A percentile compares a stretch with the other conserved stretches of the same genome.
Conservation (phyloP, 2,329 filamentous ascomycete genomes). For the Colletotrichum plurivorum region DNA sequence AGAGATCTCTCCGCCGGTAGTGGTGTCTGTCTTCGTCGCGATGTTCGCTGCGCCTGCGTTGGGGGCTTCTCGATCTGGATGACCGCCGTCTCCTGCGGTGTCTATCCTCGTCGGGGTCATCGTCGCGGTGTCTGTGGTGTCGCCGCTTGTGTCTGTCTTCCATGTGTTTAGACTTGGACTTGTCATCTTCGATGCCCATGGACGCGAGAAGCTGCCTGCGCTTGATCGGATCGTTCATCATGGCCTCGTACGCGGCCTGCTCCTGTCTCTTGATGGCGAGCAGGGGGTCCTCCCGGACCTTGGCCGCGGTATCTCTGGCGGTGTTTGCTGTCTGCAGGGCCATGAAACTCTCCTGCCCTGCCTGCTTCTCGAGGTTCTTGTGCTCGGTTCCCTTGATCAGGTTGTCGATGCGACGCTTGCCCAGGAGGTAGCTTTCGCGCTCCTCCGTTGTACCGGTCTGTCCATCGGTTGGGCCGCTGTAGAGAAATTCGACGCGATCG, state of each 20-base stretch:
- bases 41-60: constrained; percentile 40
- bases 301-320: constrained; percentile 83
- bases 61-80: constrained; percentile 61
- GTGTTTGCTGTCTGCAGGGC: constrained; percentile 79
- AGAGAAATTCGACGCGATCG: constrained; percentile 98
- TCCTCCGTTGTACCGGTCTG: constrained; percentile 86
- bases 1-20: constrained; percentile 19
- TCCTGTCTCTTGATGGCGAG: constrained; percentile 95
- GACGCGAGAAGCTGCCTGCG: constrained; percentile 76
- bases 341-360: constrained; percentile 72
- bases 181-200: constrained; percentile 69
- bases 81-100: constrained; percentile 59
- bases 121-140: constrained; percentile 58
- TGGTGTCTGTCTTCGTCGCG: constrained; percentile 43
- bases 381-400: constrained; percentile 83
- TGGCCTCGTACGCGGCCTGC: constrained; percentile 82
- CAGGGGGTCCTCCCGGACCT: constrained; percentile 92
- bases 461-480: constrained; percentile 85
- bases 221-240: constrained; percentile 83
- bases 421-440: constrained; percentile 92
- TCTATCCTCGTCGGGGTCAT: constrained; percentile 57
- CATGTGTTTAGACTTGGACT: constrained; percentile 51
- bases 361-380: constrained; percentile 84
- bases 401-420: constrained; percentile 92
- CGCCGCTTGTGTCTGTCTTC: constrained; percentile 53